These are phyloP conservation scores for Penicillium sp. DNA, from an alignment of 2,329 filamentous ascomycete species.

Conservation along the genomic window DNA sequence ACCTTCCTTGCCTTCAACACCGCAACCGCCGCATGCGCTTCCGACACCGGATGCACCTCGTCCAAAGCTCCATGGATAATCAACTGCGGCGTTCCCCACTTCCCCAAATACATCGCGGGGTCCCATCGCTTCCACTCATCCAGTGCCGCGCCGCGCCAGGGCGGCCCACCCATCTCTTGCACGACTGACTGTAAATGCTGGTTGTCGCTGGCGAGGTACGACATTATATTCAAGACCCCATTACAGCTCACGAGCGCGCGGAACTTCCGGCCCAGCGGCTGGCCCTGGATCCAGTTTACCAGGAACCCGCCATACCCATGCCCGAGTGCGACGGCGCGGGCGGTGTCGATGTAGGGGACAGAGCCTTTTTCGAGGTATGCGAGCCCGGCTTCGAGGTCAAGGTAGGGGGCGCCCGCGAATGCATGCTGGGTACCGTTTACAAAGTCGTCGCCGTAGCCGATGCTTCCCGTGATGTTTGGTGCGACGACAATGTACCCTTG, in stretches of 20 bases:
- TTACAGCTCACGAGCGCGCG: neutral
- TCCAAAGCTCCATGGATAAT: neutral
- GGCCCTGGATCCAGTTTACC: conserved; percentile 9
- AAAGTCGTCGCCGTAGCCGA: conserved; percentile 5
- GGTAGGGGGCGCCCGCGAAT: neutral
- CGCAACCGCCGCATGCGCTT: too few species aligned
- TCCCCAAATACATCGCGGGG: neutral
- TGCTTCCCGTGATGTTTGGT: conserved; percentile 4
- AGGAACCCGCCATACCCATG: conserved; percentile 4
- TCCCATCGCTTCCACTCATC: conserved; percentile 5
- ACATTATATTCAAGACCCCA: conserved; percentile 6
- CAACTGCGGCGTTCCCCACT: conserved; percentile 5
- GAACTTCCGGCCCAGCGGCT: conserved; percentile 4
- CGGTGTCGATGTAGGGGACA: conserved; percentile 3
- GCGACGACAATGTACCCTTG: conserved; percentile 7
- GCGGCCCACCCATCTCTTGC: conserved; percentile 1
- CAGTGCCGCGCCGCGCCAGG: neutral
- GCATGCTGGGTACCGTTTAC: neutral
- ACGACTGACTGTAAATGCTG: neutral
- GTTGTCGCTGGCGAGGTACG: neutral
- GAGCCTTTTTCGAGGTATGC: conserved; percentile 4
- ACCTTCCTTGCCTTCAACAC: too few species aligned
- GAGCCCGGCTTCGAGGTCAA: neutral
- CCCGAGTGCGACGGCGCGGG: conserved; percentile 2
- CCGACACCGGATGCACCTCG: too few species aligned